Conservation (phyloP, 768 basidiomycete genomes). For the Boletus insuetus region DNA sequence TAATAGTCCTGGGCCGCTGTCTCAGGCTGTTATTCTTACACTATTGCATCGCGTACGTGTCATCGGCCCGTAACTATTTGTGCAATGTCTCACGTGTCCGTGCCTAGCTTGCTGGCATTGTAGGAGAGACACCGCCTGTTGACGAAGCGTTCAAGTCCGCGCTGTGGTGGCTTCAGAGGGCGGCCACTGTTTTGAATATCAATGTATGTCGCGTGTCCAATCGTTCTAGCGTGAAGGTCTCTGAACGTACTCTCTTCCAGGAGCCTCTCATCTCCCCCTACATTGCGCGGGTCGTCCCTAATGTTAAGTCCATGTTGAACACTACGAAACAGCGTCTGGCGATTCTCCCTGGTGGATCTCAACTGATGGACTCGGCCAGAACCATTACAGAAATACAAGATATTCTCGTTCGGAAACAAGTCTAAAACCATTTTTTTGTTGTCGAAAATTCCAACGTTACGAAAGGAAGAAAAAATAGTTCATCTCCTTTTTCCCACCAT, state of each 20-base stretch:
- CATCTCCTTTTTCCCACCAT: constrained; percentile 2
- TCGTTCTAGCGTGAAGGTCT: background rate
- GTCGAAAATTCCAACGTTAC: background rate
- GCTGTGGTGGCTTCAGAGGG: constrained; percentile 85
- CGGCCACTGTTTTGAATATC: constrained; percentile 66
- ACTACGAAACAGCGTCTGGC: constrained; percentile 77
- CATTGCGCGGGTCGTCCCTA: constrained; percentile 76
- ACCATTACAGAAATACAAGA: constrained; percentile 76
- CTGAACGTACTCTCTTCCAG: constrained; percentile 31
- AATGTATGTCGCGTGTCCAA: constrained; percentile 44
- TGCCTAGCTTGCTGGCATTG: constrained; percentile 65
- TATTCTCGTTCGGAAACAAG: constrained; percentile 49
- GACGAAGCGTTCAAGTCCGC: constrained; percentile 82
- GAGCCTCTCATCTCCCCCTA: constrained; percentile 83
- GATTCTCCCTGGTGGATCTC: constrained; percentile 71
- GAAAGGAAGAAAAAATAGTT: background rate
- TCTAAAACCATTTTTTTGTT: constrained; percentile 9
- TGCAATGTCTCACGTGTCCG: background rate
- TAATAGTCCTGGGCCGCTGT: constrained; percentile 65
- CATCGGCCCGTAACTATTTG: constrained; percentile 2
- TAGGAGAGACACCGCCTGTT: constrained; percentile 71
- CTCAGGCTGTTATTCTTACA: constrained; percentile 82
- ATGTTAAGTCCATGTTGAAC: constrained; percentile 71
- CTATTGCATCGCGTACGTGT: constrained; percentile 73
- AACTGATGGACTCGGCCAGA: constrained; percentile 64